A percentile compares a stretch with the other conserved stretches of the same genome.
Conservation (phyloP, 2,329 filamentous ascomycete species). For the Pseudocercospora fijiensis region DNA sequence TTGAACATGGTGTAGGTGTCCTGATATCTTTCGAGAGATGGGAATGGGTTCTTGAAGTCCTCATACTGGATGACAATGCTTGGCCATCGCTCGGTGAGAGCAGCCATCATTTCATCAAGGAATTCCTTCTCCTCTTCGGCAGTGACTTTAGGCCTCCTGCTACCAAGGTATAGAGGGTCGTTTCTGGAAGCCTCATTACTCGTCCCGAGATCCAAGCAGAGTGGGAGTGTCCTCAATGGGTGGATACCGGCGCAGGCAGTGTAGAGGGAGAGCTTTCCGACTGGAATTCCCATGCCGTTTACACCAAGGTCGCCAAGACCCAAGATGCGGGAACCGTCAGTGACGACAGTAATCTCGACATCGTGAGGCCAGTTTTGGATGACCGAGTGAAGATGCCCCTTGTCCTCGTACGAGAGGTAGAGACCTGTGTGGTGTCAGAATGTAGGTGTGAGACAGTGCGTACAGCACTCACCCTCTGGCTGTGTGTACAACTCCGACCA, state of each 20-base stretch:
- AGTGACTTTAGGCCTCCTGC: conserved; percentile 76
- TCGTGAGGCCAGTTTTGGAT: conserved; percentile 91
- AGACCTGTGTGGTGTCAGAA: conserved; percentile 51
- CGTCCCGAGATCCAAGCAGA: conserved; percentile 64
- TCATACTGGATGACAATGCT: conserved; percentile 87
- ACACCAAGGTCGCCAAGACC: conserved; percentile 93
- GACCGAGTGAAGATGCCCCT: conserved; percentile 83
- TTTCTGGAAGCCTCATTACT: conserved; percentile 64
- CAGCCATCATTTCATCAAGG: conserved; percentile 96
- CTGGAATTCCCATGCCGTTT: conserved; percentile 96
- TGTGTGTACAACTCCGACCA: conserved; percentile 96
- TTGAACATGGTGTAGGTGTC: conserved; percentile 94
- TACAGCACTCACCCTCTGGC: conserved; percentile 67
- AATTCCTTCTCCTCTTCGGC: conserved; percentile 81
- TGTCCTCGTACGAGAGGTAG: conserved; percentile 94
- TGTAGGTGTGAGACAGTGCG: neutral
- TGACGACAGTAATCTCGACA: conserved; percentile 95
- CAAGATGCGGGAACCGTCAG: conserved; percentile 88
- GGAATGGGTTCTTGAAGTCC: conserved; percentile 97
- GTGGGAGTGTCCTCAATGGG: conserved; percentile 65
- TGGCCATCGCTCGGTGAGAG: conserved; percentile 74
- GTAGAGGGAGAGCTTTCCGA: conserved; percentile 94
- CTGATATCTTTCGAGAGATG: conserved; percentile 85
- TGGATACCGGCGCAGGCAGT: conserved; percentile 93
- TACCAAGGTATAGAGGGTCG: conserved; percentile 88